Evolutionary conservation across 768 basidiomycete species (phyloP).

Genomic region (Serpula lacrymans): DNA sequence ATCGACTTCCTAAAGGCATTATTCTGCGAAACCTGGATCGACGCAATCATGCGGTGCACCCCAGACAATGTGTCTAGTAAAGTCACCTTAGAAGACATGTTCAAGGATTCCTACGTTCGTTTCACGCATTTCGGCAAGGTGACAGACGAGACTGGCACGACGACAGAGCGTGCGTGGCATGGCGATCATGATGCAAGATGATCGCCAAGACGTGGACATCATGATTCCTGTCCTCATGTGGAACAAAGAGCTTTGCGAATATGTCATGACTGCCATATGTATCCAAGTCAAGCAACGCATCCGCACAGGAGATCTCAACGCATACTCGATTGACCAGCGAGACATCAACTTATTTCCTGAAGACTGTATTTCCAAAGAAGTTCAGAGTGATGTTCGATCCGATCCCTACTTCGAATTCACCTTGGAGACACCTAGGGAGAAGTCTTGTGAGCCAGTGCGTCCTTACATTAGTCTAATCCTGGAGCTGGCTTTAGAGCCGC

Average conservation of each 20-base stretch:
- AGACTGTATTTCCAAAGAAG: too few species aligned
- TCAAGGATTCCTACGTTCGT: conserved; percentile 20
- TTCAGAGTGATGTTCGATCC: not conserved
- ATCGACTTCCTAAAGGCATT: conserved; percentile 18
- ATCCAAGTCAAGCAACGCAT: conserved; percentile 18
- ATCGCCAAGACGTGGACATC: conserved; percentile 17
- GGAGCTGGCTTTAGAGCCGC: conserved; percentile 16
- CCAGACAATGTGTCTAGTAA: conserved; percentile 18
- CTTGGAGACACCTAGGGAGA: too few species aligned
- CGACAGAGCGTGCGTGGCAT: conserved; percentile 16
- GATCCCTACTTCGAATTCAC: too few species aligned
- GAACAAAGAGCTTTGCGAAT: conserved; percentile 7
- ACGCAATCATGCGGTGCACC: conserved; percentile 12
- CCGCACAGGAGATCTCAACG: not conserved
- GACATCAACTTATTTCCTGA: conserved; percentile 5
- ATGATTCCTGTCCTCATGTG: conserved; percentile 23
- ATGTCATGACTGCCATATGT: conserved; percentile 13
- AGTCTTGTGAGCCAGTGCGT: too few species aligned
- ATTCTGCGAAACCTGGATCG: conserved; percentile 9
- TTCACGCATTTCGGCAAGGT: conserved; percentile 30
- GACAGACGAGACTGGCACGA: conserved; percentile 17
- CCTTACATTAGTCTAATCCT: conserved; percentile 18
- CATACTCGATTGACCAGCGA: conserved; percentile 8
- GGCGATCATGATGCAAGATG: conserved; percentile 18
- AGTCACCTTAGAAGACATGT: conserved; percentile 12